Conservation (phyloP, 345 rosid genomes). For the Rubroshorea leprosula region DNA sequence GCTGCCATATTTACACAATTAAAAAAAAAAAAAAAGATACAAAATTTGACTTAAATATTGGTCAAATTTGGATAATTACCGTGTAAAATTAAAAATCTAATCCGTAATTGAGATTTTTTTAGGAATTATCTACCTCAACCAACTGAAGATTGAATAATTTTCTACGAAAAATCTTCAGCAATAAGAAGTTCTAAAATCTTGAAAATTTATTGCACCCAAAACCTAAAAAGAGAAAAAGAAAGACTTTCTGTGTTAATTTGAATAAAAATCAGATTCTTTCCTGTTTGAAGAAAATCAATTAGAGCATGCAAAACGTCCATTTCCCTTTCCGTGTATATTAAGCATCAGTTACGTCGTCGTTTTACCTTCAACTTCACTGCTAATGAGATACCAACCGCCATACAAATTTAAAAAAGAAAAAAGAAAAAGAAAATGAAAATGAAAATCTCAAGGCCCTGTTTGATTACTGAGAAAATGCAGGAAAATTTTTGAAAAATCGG, state of each 20-base stretch:
- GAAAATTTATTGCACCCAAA: too few relatives aligned
- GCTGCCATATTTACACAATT: too few relatives aligned
- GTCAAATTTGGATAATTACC: too few relatives aligned
- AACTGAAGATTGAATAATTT: too few relatives aligned
- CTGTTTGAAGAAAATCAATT: not conserved
- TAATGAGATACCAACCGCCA: not conserved
- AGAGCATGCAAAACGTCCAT: not conserved
- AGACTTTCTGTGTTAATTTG: not conserved
- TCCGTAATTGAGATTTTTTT: too few relatives aligned
- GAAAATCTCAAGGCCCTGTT: not conserved
- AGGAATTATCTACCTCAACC: too few relatives aligned
- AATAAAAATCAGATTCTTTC: slow-evolving; percentile 7
- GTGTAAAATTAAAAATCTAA: too few relatives aligned
- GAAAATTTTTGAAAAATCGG: not conserved
- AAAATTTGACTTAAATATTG: too few relatives aligned
- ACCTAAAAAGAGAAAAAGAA: not conserved
- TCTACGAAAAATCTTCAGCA: too few relatives aligned
- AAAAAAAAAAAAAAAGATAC: too few relatives aligned
- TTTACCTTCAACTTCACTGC: slow-evolving; percentile 4
- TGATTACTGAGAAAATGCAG: slow-evolving; percentile 17
- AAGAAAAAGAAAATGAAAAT: not conserved
- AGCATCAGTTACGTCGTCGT: slow-evolving; percentile 5
- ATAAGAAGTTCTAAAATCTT: too few relatives aligned
- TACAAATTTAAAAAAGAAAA: not conserved
- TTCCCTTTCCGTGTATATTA: not conserved